Percentiles rank a stretch among this genome's conserved stretches.
Evolutionary conservation across 768 basidiomycete genomes (phyloP).

Genomic region (Lactarius trivialis): DNA sequence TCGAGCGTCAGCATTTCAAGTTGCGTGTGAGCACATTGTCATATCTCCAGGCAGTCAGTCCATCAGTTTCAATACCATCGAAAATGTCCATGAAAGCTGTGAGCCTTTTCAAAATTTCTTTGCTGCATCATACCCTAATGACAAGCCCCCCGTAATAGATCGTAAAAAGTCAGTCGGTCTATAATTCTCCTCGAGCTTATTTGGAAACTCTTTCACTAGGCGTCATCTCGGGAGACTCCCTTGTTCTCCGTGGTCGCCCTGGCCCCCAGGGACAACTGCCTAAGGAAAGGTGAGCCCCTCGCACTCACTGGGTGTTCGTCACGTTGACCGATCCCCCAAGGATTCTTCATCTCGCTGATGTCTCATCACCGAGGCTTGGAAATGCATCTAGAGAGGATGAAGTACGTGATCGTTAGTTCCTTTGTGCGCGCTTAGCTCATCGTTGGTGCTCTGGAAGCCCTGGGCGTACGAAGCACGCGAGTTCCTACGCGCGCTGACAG

Average conservation of each 20-base stretch:
- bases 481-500: conserved; percentile 74
- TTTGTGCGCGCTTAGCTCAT: conserved; percentile 7
- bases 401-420: conserved; percentile 35
- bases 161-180: conserved; percentile 49
- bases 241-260: conserved; percentile 71
- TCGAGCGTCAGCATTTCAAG: neutral
- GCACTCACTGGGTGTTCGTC: neutral
- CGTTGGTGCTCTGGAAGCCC: conserved; percentile 39
- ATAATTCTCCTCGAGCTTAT: conserved; percentile 3
- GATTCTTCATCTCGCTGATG: conserved; percentile 83
- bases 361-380: conserved; percentile 80
- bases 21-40: neutral
- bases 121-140: neutral
- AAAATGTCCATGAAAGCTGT: conserved; percentile 75
- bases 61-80: neutral
- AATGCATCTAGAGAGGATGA: conserved; percentile 83
- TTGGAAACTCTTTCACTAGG: conserved; percentile 39
- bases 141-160: conserved; percentile 33
- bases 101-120: conserved; percentile 27
- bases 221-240: conserved; percentile 85
- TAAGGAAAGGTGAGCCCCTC: conserved; percentile 67
- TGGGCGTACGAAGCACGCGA: conserved; percentile 94
- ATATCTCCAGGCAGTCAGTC: neutral
- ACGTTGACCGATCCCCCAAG: conserved; percentile 36
- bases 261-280: conserved; percentile 80